Evolutionary conservation across 73 alveolate species (phyloP).

Genomic region (Paramecium tetraurelia): DNA sequence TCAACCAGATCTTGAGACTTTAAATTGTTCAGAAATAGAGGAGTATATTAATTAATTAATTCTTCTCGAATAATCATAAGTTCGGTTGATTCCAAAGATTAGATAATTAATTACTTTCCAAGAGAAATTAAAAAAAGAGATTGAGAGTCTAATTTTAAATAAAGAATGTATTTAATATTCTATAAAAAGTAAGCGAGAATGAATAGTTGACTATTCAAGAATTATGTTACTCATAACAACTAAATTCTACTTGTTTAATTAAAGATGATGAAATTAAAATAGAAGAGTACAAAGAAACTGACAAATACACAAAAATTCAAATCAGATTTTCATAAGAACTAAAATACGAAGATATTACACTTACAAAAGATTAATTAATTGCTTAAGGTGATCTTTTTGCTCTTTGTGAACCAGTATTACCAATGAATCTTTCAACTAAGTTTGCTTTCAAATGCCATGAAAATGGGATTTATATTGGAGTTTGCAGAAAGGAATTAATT

Average conservation of each 20-base stretch:
- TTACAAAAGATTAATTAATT: background rate
- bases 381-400: background rate
- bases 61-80: background rate
- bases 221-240: background rate
- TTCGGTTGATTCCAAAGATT: background rate
- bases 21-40: background rate
- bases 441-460: background rate
- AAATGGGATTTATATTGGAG: background rate
- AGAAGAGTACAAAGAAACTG: background rate
- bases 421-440: background rate
- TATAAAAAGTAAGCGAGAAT: background rate
- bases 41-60: background rate
- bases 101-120: background rate
- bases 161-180: background rate
- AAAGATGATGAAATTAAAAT: background rate
- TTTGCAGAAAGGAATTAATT: background rate
- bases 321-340: background rate
- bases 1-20: background rate
- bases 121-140: background rate
- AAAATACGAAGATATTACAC: background rate
- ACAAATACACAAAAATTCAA: background rate
- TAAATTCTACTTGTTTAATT: background rate
- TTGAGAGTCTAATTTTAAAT: background rate
- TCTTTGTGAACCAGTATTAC: background rate
- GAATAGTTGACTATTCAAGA: background rate